Conservation (phyloP, 2,329 filamentous ascomycete genomes). For the Monosporascus sp. region DNA sequence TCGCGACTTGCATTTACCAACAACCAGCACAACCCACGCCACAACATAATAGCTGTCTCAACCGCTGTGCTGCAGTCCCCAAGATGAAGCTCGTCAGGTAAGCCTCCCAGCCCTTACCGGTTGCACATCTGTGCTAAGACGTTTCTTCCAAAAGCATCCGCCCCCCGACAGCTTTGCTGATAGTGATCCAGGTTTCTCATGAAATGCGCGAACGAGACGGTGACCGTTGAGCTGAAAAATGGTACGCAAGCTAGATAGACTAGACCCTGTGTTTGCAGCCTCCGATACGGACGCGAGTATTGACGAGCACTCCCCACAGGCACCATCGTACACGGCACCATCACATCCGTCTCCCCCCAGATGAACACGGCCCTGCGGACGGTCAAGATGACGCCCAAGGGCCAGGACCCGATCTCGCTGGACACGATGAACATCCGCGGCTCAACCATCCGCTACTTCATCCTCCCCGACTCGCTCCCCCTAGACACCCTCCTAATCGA, state of each 20-base stretch:
- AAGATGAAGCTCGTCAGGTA: slow-evolving; percentile 98
- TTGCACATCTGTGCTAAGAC: slow-evolving; percentile 39
- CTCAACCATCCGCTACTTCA: slow-evolving; percentile 92
- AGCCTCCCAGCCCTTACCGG: slow-evolving; percentile 30
- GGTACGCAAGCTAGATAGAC: slow-evolving; percentile 45
- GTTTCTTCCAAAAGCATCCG: slow-evolving; percentile 28
- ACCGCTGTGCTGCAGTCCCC: slow-evolving; percentile 20
- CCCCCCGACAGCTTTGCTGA: slow-evolving; percentile 25
- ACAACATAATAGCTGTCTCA: background rate
- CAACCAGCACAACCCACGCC: background rate
- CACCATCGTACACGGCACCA: slow-evolving; percentile 94
- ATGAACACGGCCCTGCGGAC: slow-evolving; percentile 97
- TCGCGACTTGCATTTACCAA: too few species aligned
- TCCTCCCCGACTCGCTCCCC: slow-evolving; percentile 90
- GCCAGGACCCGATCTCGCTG: slow-evolving; percentile 79
- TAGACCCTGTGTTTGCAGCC: too few species aligned
- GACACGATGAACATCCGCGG: slow-evolving; percentile 97
- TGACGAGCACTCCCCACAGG: slow-evolving; percentile 42
- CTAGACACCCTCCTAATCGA: slow-evolving; percentile 94
- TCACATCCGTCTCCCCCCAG: slow-evolving; percentile 91
- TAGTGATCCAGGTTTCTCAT: slow-evolving; percentile 74
- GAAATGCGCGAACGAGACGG: slow-evolving; percentile 99
- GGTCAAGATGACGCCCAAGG: slow-evolving; percentile 92
- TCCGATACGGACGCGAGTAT: too few species aligned
- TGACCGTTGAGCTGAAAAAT: slow-evolving; percentile 98